phyloP scores from a whole-genome alignment of 129 eudicot species.

The Pseudognaphalium luteoalbum region DNA sequence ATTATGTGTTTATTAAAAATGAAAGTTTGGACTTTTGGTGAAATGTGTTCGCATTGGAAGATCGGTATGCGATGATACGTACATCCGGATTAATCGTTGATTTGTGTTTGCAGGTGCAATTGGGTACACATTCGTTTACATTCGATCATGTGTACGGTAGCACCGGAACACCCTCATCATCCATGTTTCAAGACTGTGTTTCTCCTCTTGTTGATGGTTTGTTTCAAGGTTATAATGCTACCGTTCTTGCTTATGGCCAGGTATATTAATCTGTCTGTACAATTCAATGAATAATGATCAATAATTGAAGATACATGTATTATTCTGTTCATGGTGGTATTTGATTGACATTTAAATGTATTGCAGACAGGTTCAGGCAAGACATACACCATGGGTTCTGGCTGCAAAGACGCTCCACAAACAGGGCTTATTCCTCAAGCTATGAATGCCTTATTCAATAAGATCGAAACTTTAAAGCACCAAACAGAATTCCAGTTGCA shows the following conservation, averaged over 20 bases:
- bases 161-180: conserved; percentile 62
- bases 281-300: no score
- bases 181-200: conserved; percentile 94
- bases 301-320: not conserved
- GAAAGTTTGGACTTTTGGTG: not conserved
- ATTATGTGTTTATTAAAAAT: not conserved
- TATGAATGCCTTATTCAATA: conserved; percentile 79
- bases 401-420: conserved; percentile 67
- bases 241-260: conserved; percentile 99
- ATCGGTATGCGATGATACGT: no score
- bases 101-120: conserved; percentile 64
- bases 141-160: conserved; percentile 98
- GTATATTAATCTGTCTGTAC: conserved; percentile 29
- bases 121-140: conserved; percentile 93
- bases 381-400: conserved; percentile 97
- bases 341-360: conserved; percentile 26
- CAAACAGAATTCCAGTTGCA: conserved; percentile 81
- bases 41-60: not conserved
- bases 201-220: conserved; percentile 97
- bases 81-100: not conserved
- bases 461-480: conserved; percentile 74
- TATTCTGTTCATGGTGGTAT: not conserved
- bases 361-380: conserved; percentile 97
- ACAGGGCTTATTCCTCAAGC: conserved; percentile 86
- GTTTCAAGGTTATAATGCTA: conserved; percentile 98